Evolutionary conservation across 805 yeast species (phyloP), one percentile per base, ranked within the genome.

Genomic region (Wickerhamomyces chaumierensis): DNA sequence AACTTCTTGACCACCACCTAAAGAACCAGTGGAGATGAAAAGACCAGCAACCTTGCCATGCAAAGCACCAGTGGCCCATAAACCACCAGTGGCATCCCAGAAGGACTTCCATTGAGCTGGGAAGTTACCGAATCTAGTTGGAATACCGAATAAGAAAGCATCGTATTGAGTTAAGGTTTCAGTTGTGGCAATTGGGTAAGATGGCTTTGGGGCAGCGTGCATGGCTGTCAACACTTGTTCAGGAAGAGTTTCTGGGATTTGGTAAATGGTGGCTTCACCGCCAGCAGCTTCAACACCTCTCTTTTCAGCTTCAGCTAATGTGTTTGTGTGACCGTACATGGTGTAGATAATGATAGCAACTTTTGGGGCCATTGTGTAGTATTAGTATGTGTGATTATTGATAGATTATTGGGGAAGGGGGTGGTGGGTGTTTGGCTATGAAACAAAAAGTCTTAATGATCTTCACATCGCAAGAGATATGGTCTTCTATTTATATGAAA

Each of bases 1-100:
- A 34, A 64, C 61, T 59, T 84, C 94, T 60, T 78, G 86, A 42
- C 94, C 92, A 48, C 86, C 86, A 46, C 86, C 86, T 48, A 71
- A 74, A 28, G 80, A 65, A 42, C 83, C 85, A 4, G 90, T 78
- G 39, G 82, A 69, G 34, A 76, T 73, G 52, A 82, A 82, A 34
- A 80, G 49, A 45, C 87, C 88, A 15, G 77, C 86, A 42, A 76
- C 73, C 63, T 83, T 83, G 48, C 88, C 92, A 50, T 66, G 55
- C 39, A 81, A 68, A 20, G 74, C 73, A 48, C 90, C 88, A 32
- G 57, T 41, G 39, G 80, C 78, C 94, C 94, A 83, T 41, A 81
- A 59, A 13, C 75, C 75, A 43, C 92, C 92, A 29, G 92, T 81
- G 35, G 68, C 60, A 55, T 78, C 94, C 80, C 85, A 78, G 65